Percentiles rank a stretch among this genome's conserved stretches.
Conservation (phyloP, 1,139 yeast genomes). For the Waltiozyma sp. region DNA sequence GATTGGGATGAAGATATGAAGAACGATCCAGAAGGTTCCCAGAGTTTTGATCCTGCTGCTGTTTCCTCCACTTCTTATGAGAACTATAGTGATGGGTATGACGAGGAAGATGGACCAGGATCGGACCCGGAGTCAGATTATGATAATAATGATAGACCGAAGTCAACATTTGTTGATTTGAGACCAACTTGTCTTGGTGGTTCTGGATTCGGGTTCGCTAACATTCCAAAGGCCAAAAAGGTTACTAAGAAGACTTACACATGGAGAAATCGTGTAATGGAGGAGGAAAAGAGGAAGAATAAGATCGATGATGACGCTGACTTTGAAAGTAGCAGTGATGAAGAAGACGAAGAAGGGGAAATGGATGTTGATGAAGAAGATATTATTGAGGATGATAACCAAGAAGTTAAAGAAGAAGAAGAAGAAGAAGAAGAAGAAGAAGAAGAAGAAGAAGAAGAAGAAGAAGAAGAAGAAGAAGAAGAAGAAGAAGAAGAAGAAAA, state of each 20-base stretch:
- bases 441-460: no score
- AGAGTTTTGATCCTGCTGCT: conserved; percentile 6
- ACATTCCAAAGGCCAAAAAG: conserved; percentile 38
- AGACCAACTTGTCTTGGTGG: conserved; percentile 59
- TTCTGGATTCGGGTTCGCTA: conserved; percentile 49
- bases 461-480: conserved; percentile 12
- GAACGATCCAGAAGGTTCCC: no score
- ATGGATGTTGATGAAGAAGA: no score
- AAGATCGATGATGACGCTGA: conserved; percentile 36
- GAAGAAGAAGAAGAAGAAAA: conserved; percentile 17
- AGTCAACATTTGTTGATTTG: conserved; percentile 58
- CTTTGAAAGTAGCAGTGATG: conserved; percentile 25
- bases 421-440: no score
- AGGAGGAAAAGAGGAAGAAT: conserved; percentile 28
- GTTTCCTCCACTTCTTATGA: neutral
- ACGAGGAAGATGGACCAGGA: conserved; percentile 14
- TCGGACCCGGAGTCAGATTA: conserved; percentile 20
- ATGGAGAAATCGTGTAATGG: conserved; percentile 46
- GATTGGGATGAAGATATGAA: conserved; percentile 45
- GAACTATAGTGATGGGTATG: conserved; percentile 6
- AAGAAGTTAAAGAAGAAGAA: no score
- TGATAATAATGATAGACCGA: conserved; percentile 17
- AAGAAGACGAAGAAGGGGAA: conserved; percentile 19
- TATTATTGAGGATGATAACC: no score
- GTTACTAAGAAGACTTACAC: conserved; percentile 37